These are phyloP conservation scores for Mycena epipterygia DNA, from an alignment of 768 basidiomycete species.

Conservation along the genomic window DNA sequence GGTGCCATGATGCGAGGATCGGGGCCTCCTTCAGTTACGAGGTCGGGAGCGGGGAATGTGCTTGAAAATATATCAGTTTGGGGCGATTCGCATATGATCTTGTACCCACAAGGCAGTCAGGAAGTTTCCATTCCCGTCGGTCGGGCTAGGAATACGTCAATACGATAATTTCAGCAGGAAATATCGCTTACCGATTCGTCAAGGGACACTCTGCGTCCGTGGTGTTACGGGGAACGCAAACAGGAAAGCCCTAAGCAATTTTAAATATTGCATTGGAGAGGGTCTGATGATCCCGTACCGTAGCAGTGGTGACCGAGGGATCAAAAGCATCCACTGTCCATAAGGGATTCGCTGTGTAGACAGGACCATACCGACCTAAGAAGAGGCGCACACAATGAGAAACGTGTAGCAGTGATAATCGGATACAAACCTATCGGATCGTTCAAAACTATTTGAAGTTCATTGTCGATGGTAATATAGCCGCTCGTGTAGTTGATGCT, in stretches of 20 bases:
- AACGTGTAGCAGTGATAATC: background rate
- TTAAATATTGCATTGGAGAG: background rate
- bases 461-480: background rate
- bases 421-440: background rate
- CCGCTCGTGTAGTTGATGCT: slow-evolving; percentile 4
- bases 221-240: slow-evolving; percentile 31
- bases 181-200: background rate
- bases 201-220: slow-evolving; percentile 15
- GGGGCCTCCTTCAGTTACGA: slow-evolving; percentile 9
- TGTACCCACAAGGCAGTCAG: background rate
- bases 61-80: background rate
- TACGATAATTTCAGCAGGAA: background rate
- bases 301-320: slow-evolving; percentile 7
- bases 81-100: too few species aligned
- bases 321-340: slow-evolving; percentile 24
- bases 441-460: slow-evolving; percentile 6
- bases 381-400: background rate
- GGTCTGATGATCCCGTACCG: background rate
- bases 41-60: slow-evolving; percentile 23
- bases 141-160: background rate
- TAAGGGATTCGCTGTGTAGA: slow-evolving; percentile 11
- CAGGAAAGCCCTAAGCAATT: background rate
- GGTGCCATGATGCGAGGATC: slow-evolving; percentile 9
- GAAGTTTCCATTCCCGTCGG: background rate
- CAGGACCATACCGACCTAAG: slow-evolving; percentile 11